Conservation (phyloP, 1,284 basidiomycete genomes). For the Ceratobasidium sp. region DNA sequence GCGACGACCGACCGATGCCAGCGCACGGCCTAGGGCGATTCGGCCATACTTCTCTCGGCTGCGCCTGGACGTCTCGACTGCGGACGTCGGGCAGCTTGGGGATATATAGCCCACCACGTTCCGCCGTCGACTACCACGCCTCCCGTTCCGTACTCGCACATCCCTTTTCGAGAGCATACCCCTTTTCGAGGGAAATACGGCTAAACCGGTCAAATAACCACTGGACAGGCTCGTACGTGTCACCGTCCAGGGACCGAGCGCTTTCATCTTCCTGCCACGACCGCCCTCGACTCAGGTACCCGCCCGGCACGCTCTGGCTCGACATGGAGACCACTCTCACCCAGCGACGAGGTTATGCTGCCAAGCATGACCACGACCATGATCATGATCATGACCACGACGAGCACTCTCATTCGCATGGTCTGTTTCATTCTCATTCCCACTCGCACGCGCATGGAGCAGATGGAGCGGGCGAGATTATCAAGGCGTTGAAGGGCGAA, state of each 20-base stretch:
- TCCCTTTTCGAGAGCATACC: no score
- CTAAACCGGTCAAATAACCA: no score
- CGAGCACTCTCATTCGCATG: constrained; percentile 68
- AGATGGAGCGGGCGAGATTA: constrained; percentile 35
- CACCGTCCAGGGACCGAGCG: constrained; percentile 10
- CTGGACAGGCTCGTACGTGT: constrained; percentile 24
- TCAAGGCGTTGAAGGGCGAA: constrained; percentile 34
- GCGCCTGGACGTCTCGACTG: constrained; percentile 13
- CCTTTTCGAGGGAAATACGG: no score
- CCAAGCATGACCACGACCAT: constrained; percentile 59
- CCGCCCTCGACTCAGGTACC: constrained; percentile 14
- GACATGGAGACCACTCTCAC: constrained; percentile 15
- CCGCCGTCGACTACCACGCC: no score
- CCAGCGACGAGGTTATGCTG: constrained; percentile 17
- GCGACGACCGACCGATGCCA: constrained; percentile 5
- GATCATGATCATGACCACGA: constrained; percentile 72
- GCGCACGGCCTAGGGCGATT: not conserved
- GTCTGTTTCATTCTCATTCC: constrained; percentile 46
- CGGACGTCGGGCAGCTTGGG: not conserved
- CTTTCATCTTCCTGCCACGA: constrained; percentile 23
- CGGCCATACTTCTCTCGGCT: not conserved
- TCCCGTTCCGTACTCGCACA: no score
- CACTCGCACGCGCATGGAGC: constrained; percentile 25
- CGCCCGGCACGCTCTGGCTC: constrained; percentile 5
- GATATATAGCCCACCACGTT: constrained; percentile 15